These are phyloP conservation scores for Phaseolus coccineus DNA, from an alignment of 331 rosid species.

Conservation along the genomic window DNA sequence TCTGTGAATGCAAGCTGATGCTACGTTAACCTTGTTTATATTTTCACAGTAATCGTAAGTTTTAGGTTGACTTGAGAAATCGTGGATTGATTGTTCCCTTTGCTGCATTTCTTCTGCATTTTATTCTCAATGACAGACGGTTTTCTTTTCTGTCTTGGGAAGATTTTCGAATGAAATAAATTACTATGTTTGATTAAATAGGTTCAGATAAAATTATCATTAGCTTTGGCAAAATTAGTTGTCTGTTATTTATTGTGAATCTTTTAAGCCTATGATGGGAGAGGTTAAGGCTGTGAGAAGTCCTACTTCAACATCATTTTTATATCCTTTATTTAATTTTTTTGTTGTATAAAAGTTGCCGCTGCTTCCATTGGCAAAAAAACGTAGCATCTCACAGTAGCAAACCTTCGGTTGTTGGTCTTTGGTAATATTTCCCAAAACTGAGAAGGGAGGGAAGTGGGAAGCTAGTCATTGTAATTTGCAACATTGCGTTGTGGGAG, in stretches of 20 bases:
- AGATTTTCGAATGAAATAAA: neutral
- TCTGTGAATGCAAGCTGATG: neutral
- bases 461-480: neutral
- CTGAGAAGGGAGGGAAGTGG: neutral
- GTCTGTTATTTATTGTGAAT: neutral
- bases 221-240: constrained; percentile 6
- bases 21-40: neutral
- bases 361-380: neutral
- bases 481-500: neutral
- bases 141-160: neutral
- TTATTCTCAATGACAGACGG: neutral
- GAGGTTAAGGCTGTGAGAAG: neutral
- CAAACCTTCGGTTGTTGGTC: neutral
- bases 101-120: neutral
- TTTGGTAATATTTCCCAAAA: neutral
- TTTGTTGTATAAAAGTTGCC: neutral
- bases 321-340: too few relatives aligned
- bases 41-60: neutral
- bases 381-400: neutral
- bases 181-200: neutral
- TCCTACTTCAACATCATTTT: neutral
- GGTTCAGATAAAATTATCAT: neutral
- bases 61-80: constrained; percentile 5
- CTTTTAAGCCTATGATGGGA: constrained; percentile 18
- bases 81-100: neutral